Evolutionary conservation across 2,329 filamentous ascomycete species (phyloP).

Genomic region (Trichoderma sp.): DNA sequence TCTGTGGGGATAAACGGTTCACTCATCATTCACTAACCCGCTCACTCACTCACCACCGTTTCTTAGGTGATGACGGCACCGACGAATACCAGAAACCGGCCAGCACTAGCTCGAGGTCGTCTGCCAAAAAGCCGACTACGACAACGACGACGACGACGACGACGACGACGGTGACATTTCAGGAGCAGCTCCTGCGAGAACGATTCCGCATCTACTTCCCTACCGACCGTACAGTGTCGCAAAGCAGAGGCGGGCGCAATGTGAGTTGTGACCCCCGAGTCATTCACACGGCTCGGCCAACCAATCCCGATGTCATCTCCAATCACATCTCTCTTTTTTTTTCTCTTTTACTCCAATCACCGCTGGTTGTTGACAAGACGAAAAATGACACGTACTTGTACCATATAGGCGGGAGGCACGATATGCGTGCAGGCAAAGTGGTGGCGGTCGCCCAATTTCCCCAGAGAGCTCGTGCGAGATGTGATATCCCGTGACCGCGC

Average conservation of each 20-base stretch:
- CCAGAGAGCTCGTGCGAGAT: constrained; percentile 71
- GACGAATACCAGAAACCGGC: constrained; percentile 47
- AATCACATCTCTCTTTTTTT: neutral
- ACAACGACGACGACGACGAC: constrained; percentile 11
- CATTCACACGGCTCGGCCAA: neutral
- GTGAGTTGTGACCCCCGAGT: constrained; percentile 45
- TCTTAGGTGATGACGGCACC: constrained; percentile 46
- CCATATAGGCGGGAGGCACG: constrained; percentile 69
- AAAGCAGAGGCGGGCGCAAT: constrained; percentile 64
- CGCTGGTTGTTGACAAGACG: neutral
- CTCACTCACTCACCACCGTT: neutral
- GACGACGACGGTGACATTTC: neutral
- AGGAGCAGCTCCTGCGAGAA: constrained; percentile 43
- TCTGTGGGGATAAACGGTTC: neutral
- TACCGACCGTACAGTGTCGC: constrained; percentile 67
- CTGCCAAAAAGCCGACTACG: constrained; percentile 34
- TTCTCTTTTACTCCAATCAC: neutral
- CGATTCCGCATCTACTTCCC: constrained; percentile 81
- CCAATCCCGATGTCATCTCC: neutral
- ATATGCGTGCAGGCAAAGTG: constrained; percentile 77
- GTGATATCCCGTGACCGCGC: constrained; percentile 70
- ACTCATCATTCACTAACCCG: neutral
- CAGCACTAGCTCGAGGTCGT: constrained; percentile 40
- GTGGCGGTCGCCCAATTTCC: constrained; percentile 73
- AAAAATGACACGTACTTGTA: constrained; percentile 31